Conservation (phyloP, 441 rosid species). For the Erodium moschatum region DNA sequence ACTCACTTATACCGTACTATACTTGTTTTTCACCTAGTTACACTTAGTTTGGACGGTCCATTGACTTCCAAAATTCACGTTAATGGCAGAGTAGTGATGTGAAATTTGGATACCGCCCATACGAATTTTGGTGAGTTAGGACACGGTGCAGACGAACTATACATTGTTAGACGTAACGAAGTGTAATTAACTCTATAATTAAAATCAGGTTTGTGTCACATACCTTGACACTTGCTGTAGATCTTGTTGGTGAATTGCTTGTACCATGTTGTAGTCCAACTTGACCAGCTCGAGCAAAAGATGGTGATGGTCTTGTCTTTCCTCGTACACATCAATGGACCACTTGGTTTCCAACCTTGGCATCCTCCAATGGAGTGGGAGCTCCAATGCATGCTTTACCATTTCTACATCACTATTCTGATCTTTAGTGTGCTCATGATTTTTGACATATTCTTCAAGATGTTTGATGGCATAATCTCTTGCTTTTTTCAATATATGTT, state of each 20-base stretch:
- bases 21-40: too few species aligned
- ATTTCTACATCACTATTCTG: neutral
- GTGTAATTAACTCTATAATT: neutral
- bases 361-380: slow-evolving; percentile 29
- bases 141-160: too few species aligned
- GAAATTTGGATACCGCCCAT: too few species aligned
- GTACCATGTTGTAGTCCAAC: neutral
- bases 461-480: neutral
- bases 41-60: too few species aligned
- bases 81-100: too few species aligned
- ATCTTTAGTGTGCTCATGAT: neutral
- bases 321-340: slow-evolving; percentile 27
- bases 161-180: too few species aligned
- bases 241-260: neutral
- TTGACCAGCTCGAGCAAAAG: slow-evolving; percentile 15
- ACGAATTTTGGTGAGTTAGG: too few species aligned
- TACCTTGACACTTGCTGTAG: neutral
- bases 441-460: neutral
- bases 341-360: slow-evolving; percentile 27
- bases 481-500: neutral
- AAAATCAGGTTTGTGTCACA: neutral
- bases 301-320: slow-evolving; percentile 12
- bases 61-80: too few species aligned
- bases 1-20: too few species aligned
- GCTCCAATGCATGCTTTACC: slow-evolving; percentile 22